Percentiles rank a stretch among this genome's conserved stretches.
phyloP scores from a whole-genome alignment of 2,329 filamentous ascomycete genomes.

The Penicillium digitatum region DNA sequence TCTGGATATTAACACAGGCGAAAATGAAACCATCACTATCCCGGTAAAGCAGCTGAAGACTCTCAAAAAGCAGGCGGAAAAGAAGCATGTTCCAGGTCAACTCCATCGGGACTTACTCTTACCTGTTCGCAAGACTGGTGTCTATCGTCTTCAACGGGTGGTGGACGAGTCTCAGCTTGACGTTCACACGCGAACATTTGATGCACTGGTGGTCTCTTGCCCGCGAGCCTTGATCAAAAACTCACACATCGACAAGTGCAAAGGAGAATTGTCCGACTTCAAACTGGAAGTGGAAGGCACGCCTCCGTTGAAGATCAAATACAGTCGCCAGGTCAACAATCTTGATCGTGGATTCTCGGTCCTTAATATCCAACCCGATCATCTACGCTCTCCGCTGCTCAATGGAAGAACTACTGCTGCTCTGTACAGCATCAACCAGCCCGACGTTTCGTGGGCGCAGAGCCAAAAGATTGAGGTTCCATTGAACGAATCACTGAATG shows the following conservation, averaged over 20 bases:
- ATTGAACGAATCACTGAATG: conserved; percentile 82
- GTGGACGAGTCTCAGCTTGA: conserved; percentile 92
- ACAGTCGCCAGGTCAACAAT: conserved; percentile 81
- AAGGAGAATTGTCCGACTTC: conserved; percentile 82
- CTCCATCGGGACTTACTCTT: conserved; percentile 66
- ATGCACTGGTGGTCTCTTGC: conserved; percentile 81
- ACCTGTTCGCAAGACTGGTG: conserved; percentile 75
- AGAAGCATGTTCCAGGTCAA: conserved; percentile 48
- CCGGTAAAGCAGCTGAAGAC: conserved; percentile 68
- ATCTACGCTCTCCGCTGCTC: conserved; percentile 73
- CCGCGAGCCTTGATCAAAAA: conserved; percentile 72
- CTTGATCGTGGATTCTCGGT: conserved; percentile 82
- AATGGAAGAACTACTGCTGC: conserved; percentile 55
- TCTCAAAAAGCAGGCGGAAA: conserved; percentile 67
- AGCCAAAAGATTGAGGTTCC: conserved; percentile 71
- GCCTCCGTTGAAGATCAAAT: conserved; percentile 86
- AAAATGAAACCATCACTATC: conserved; percentile 75
- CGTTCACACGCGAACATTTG: conserved; percentile 69
- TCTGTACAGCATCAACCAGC: conserved; percentile 51
- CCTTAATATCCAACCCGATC: conserved; percentile 88
- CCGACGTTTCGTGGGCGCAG: conserved; percentile 71
- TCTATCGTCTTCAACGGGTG: conserved; percentile 80
- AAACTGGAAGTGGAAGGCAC: conserved; percentile 80
- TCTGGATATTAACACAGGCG: conserved; percentile 74
- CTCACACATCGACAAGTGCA: conserved; percentile 65